Evolutionary conservation across 73 alveolate genomes (phyloP), one percentile per base, ranked within the genome.

Genomic region (Tetrahymena borealis): DNA sequence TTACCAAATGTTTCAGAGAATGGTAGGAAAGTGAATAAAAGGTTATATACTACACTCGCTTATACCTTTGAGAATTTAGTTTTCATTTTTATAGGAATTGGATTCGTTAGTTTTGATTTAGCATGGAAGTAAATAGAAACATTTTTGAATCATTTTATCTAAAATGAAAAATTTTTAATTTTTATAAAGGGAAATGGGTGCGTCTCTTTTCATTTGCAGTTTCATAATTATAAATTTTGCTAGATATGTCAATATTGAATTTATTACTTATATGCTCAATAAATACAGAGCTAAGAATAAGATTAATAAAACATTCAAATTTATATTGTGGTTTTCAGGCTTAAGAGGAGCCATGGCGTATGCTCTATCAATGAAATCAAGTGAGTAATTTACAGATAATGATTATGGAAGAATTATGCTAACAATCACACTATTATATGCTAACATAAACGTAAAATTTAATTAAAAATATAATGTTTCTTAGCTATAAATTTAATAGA

Each of bases 281-380:
- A 37, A 43, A 79, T 43, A 94, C 15, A 39, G 98, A 33, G 78
- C 94, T 36, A 93, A 40, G 12, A 93, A 93, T 91, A 40, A 37
- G n/a, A 94, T 95, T 6, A 38, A 91, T 20, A 37, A 39, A 40
- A 95, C 93, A 79, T 94, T 93, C 78, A 79, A 96, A 78, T 79
- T 93, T 38, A 96, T 97, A 15, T 77, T 96, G 96, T 97, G 98
- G 98, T 40, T 94, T 37, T 91, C 97, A 13, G 99, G 99, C 7
- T 95, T 97, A 28, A 92, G 98, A 92, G 99, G 99, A 28, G 98
- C 98, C 18, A 97, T 97, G 98, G 99, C 99, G 6, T 97, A 96
- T 91, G 99, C 99, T 32, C 93, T 97, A 31, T 98, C 99, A 32
- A 79, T 95, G 35, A 95, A 94, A 78, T 79, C 96, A 11, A 90